Percentiles rank a stretch among this genome's conserved stretches.
Evolutionary conservation across 139 green algal genomes (phyloP).

Genomic region (Micractinium conductrix): DNA sequence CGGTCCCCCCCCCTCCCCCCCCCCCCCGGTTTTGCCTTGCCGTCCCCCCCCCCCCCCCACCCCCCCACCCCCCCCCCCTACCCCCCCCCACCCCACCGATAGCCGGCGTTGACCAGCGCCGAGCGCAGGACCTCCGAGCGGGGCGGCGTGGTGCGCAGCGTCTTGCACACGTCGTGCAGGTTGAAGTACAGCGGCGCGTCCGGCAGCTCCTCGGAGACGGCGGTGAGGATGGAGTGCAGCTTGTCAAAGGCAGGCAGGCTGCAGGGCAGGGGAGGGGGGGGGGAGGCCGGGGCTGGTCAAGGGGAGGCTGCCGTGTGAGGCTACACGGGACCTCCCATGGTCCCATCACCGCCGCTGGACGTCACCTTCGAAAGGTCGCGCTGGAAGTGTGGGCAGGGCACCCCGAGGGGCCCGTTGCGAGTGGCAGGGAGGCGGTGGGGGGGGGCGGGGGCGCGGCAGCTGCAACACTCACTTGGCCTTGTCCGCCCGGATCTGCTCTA

Average conservation of each 20-base stretch:
- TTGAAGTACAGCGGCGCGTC: slow-evolving; percentile 87
- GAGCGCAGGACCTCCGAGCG: slow-evolving; percentile 77
- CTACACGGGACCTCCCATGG: no score
- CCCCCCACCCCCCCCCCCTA: no score
- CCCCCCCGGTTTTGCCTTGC: no score
- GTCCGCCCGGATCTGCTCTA: slow-evolving; percentile 35
- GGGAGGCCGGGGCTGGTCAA: no score
- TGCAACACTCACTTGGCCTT: slow-evolving; percentile 1
- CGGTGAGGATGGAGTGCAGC: slow-evolving; percentile 81
- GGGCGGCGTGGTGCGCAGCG: slow-evolving; percentile 76
- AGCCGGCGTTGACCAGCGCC: slow-evolving; percentile 90
- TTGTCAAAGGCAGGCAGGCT: slow-evolving; percentile 61
- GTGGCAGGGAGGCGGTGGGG: background rate
- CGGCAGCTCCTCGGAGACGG: slow-evolving; percentile 79
- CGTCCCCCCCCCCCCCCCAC: no score
- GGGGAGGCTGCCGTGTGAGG: no score
- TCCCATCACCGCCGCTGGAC: no score
- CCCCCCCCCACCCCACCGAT: slow-evolving; percentile 43
- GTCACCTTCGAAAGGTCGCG: no score
- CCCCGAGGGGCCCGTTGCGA: background rate
- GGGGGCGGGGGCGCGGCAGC: background rate
- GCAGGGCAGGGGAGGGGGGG: background rate
- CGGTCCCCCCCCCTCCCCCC: no score
- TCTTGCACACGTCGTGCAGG: slow-evolving; percentile 84
- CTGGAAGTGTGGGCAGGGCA: background rate